A percentile compares a stretch with the other conserved stretches of the same genome.
Evolutionary conservation across 169 alveolate genomes (phyloP).

Genomic region (Amoebophrya sp.): DNA sequence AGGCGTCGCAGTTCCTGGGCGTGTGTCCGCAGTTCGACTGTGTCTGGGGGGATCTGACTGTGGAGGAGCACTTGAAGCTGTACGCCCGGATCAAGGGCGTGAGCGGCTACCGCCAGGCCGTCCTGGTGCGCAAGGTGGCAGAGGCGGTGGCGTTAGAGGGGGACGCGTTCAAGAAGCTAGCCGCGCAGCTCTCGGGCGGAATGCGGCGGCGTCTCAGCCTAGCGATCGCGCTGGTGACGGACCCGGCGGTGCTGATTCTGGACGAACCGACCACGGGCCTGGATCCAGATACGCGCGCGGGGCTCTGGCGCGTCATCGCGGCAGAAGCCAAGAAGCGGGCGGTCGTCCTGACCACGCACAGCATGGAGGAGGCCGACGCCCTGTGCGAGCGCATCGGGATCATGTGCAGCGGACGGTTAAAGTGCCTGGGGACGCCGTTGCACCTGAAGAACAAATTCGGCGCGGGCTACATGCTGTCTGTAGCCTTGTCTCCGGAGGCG

Average conservation of each 20-base stretch:
- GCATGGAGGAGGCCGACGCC: slow-evolving; percentile 70
- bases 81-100: background rate
- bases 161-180: background rate
- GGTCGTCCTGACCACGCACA: slow-evolving; percentile 57
- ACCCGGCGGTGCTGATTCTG: background rate
- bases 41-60: background rate
- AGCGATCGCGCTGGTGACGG: background rate
- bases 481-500: background rate
- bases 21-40: background rate
- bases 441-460: slow-evolving; percentile 33
- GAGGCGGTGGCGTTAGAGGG: background rate
- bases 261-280: slow-evolving; percentile 82
- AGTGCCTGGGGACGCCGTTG: slow-evolving; percentile 55
- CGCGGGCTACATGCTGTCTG: background rate
- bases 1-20: background rate
- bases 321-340: slow-evolving; percentile 16
- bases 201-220: background rate
- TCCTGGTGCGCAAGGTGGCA: background rate
- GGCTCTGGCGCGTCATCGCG: slow-evolving; percentile 44
- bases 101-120: background rate
- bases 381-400: slow-evolving; percentile 43
- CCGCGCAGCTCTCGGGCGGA: background rate
- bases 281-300: slow-evolving; percentile 62
- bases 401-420: slow-evolving; percentile 59
- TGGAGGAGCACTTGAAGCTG: background rate